Base-by-base conservation (phyloP, 345 rosid species). In the Pseudoturritis turrita region DNA sequence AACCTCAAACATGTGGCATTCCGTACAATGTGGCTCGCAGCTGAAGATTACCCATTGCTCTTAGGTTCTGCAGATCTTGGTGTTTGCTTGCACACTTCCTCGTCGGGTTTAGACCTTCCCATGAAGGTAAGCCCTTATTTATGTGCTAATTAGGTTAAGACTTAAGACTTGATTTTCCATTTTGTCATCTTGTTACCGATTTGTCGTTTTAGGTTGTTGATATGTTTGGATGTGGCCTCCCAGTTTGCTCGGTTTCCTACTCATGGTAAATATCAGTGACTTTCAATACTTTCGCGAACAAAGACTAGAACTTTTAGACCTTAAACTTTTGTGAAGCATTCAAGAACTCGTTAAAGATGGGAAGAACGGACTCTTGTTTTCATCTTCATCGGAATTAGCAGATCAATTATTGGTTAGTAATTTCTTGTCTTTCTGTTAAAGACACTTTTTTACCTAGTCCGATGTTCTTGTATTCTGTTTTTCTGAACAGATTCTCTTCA, bases 171-270 rank as follows among this genome's bases (percentile, higher is more conserved):
- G 4, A 13, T 7, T 5, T 40, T 40, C 28, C 65, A 23, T 25
- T 36, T 23, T 37, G 13, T 19, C 22, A 43, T 45, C 65, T 65
- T 35, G 19, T 14, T 44, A 33, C 11, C 6, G 0, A 39, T 54
- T 26, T 56, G 61, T 4, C 35, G 9, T 61, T 75, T 28, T 75
- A 95, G 99, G 97, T 95, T 37, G 99, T 95, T 71, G 99, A 95
- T 79, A 95, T 95, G 99, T 88, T 95, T 43, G 99, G 99, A 68
- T 91, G 96, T 74, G 98, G 99, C 58, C 83, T 95, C 15, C 98
- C 99, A 54, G 98, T 91, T 56, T 95, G 99, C 57, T 93, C 96
- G 23, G 96, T 86, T 76, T 88, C 98, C 52, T 95, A 88, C 87
- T 89, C 99, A 37, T 91, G 99, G 97, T 95, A 84, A 75, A 51